These are phyloP conservation scores for Dothistroma pini DNA, from an alignment of 2,329 filamentous ascomycete species.

Conservation along the genomic window DNA sequence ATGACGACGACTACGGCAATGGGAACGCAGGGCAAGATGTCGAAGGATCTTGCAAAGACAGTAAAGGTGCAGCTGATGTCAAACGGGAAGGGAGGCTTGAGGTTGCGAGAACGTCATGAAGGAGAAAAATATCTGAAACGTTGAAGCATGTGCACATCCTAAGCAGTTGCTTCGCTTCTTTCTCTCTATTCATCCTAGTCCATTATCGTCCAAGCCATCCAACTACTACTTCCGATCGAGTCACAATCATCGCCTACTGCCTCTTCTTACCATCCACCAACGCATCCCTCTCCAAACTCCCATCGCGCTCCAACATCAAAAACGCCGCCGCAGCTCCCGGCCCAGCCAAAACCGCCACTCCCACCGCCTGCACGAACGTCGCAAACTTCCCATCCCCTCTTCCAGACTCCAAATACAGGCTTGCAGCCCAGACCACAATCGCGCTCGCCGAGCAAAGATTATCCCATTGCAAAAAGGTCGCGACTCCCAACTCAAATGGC, in stretches of 20 bases:
- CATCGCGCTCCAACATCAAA: conserved; percentile 23
- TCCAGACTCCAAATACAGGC: conserved; percentile 16
- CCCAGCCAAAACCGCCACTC: conserved; percentile 18
- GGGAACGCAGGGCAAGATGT: not conserved
- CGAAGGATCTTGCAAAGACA: not conserved
- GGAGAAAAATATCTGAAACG: too few relatives aligned
- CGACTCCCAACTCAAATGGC: conserved; percentile 18
- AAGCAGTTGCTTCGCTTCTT: too few relatives aligned
- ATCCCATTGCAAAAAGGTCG: conserved; percentile 27
- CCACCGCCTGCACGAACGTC: conserved; percentile 12
- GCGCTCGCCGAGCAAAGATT: conserved; percentile 19
- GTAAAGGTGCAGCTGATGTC: not conserved
- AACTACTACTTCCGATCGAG: too few relatives aligned
- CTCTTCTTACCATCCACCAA: not conserved
- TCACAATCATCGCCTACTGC: not conserved
- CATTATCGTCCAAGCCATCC: too few relatives aligned
- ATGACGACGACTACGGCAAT: not conserved
- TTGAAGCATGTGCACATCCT: too few relatives aligned
- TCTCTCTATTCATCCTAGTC: too few relatives aligned
- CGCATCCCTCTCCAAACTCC: not conserved
- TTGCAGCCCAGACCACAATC: conserved; percentile 21
- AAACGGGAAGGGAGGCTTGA: not conserved
- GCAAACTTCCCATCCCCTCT: conserved; percentile 3
- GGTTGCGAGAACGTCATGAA: too few relatives aligned
- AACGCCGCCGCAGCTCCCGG: conserved; percentile 24